Conservation (phyloP, 176 grass and related monocot genomes). For the Cocos nucifera region DNA sequence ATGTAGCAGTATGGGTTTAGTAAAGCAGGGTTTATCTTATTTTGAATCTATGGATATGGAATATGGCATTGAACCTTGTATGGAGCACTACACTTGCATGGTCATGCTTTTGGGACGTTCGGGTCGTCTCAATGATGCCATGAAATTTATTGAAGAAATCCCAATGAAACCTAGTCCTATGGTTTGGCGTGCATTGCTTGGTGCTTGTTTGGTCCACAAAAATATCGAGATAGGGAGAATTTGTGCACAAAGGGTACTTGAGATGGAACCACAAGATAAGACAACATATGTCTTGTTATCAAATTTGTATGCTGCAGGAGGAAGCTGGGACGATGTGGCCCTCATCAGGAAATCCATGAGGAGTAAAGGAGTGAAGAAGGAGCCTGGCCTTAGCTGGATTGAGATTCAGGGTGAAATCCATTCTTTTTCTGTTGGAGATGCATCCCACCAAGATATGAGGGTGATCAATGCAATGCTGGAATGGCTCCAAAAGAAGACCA, state of each 20-base stretch:
- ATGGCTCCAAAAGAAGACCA: constrained; percentile 17
- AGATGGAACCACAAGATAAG: constrained; percentile 25
- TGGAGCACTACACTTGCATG: constrained; percentile 39
- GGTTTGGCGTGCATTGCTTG: constrained; percentile 28
- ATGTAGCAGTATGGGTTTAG: constrained; percentile 18
- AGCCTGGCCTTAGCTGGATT: constrained; percentile 22
- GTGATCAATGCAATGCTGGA: constrained; percentile 15
- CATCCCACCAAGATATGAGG: constrained; percentile 15
- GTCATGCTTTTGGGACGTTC: constrained; percentile 29
- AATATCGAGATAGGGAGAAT: constrained; percentile 20
- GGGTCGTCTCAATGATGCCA: constrained; percentile 16
- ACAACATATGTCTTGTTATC: constrained; percentile 25
- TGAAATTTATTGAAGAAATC: constrained; percentile 23
- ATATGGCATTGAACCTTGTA: constrained; percentile 21
- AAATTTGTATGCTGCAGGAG: constrained; percentile 19
- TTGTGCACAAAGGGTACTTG: constrained; percentile 16
- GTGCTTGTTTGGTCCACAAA: constrained; percentile 27
- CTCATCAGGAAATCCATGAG: constrained; percentile 23
- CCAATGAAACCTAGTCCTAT: constrained; percentile 20
- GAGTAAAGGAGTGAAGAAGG: constrained; percentile 21
- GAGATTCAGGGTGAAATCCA: constrained; percentile 18
- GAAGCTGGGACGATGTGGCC: constrained; percentile 22
- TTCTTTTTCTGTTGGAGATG: constrained; percentile 21
- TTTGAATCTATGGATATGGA: constrained; percentile 16
- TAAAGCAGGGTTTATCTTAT: constrained; percentile 10